Evolutionary conservation across 2,329 filamentous ascomycete genomes (phyloP).

Genomic region (Aspergillus hiratsukae): DNA sequence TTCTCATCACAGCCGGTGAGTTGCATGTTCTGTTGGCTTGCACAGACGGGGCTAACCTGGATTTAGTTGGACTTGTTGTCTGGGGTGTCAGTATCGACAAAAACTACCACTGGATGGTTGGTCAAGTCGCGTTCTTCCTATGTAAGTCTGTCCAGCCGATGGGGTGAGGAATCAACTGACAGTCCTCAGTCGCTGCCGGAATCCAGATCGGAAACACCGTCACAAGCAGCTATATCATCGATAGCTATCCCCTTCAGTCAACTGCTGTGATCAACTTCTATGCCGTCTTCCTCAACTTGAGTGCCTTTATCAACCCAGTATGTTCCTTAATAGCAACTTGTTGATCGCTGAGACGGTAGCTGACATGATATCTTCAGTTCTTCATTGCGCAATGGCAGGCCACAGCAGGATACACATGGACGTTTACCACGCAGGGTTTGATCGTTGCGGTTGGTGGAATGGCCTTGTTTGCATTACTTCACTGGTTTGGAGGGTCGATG

Average conservation of each 20-base stretch:
- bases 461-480: slow-evolving; percentile 36
- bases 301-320: slow-evolving; percentile 44
- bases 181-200: slow-evolving; percentile 45
- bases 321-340: slow-evolving; percentile 3
- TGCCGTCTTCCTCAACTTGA: slow-evolving; percentile 50
- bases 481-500: slow-evolving; percentile 38
- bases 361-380: slow-evolving; percentile 32
- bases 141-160: slow-evolving; percentile 36
- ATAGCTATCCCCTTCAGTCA: slow-evolving; percentile 52
- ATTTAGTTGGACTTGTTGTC: slow-evolving; percentile 45
- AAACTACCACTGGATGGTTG: slow-evolving; percentile 54
- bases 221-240: slow-evolving; percentile 51
- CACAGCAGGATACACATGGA: slow-evolving; percentile 47
- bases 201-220: slow-evolving; percentile 56
- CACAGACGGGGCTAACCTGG: neutral
- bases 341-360: neutral
- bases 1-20: slow-evolving; percentile 41
- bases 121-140: slow-evolving; percentile 53
- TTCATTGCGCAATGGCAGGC: slow-evolving; percentile 50
- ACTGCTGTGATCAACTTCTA: slow-evolving; percentile 55
- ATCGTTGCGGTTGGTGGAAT: slow-evolving; percentile 41
- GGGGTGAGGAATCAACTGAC: neutral
- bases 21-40: neutral
- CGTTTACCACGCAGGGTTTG: slow-evolving; percentile 47
- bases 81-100: slow-evolving; percentile 55